These are phyloP conservation scores for Colletotrichum sp. DNA, from an alignment of 2,329 filamentous ascomycete species.

Conservation along the genomic window DNA sequence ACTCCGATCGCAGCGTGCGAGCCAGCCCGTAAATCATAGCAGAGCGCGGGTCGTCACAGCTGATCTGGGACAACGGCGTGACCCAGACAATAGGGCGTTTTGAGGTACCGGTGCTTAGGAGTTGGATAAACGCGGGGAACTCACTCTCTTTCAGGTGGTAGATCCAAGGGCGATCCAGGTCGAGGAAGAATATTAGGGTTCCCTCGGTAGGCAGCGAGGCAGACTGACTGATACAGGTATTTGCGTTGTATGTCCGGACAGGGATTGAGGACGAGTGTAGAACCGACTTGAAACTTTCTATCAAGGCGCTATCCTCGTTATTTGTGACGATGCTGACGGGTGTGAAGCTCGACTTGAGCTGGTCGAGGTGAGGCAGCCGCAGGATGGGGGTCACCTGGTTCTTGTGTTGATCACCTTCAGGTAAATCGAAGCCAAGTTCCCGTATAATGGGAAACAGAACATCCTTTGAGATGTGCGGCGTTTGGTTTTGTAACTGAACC, in stretches of 20 bases:
- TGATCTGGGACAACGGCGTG: neutral
- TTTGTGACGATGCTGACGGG: neutral
- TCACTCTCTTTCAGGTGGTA: neutral
- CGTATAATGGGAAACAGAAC: neutral
- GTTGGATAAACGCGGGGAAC: neutral
- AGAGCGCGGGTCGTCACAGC: neutral
- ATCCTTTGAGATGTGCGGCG: neutral
- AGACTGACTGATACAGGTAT: neutral
- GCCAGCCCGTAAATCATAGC: neutral
- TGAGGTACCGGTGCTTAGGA: neutral
- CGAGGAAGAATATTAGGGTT: neutral
- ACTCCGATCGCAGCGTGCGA: slow-evolving; percentile 29
- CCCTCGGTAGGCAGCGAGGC: neutral
- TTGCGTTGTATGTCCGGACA: neutral
- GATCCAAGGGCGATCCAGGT: neutral
- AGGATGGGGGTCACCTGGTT: neutral
- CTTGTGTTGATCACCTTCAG: neutral
- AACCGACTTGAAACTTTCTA: neutral
- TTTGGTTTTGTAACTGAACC: neutral
- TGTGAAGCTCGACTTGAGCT: neutral
- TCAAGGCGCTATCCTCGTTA: neutral
- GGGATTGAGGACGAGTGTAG: neutral
- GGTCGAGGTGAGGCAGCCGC: neutral
- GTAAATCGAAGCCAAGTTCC: neutral
- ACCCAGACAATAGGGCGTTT: neutral